phyloP scores from a whole-genome alignment of 345 rosid genomes.

The Salix purpurea region DNA sequence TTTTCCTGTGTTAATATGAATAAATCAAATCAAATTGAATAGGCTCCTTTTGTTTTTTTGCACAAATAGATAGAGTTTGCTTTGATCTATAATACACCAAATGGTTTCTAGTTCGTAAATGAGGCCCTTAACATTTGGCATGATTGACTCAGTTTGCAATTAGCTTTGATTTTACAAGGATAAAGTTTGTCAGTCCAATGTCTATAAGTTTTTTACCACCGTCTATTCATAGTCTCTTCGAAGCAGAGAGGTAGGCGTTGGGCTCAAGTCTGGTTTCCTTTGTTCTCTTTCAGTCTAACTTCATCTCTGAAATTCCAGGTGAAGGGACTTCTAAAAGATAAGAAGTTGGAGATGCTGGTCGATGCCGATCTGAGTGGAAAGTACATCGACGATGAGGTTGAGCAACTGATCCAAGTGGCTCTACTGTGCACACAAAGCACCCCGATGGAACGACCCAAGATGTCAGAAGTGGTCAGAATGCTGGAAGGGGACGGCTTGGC shows the following conservation, averaged over 20 bases:
- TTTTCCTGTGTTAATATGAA: background rate
- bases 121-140: background rate
- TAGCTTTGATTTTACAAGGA: background rate
- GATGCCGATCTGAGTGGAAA: constrained; percentile 59
- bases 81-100: background rate
- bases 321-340: constrained; percentile 82
- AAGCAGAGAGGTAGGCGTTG: background rate
- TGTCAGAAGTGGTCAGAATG: constrained; percentile 94
- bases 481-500: constrained; percentile 91
- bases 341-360: constrained; percentile 66
- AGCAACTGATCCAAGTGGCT: constrained; percentile 80
- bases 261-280: background rate
- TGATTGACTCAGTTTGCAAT: background rate
- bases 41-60: background rate
- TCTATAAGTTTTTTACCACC: background rate
- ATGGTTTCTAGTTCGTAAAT: background rate
- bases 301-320: constrained; percentile 47
- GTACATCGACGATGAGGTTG: constrained; percentile 63
- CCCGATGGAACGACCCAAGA: constrained; percentile 79
- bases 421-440: constrained; percentile 75
- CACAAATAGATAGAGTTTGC: background rate
- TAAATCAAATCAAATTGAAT: background rate
- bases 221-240: background rate
- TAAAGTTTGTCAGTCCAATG: background rate
- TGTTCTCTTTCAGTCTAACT: background rate